These are phyloP conservation scores for Teratosphaeria nubilosa DNA, from an alignment of 2,329 filamentous ascomycete species.

Conservation along the genomic window DNA sequence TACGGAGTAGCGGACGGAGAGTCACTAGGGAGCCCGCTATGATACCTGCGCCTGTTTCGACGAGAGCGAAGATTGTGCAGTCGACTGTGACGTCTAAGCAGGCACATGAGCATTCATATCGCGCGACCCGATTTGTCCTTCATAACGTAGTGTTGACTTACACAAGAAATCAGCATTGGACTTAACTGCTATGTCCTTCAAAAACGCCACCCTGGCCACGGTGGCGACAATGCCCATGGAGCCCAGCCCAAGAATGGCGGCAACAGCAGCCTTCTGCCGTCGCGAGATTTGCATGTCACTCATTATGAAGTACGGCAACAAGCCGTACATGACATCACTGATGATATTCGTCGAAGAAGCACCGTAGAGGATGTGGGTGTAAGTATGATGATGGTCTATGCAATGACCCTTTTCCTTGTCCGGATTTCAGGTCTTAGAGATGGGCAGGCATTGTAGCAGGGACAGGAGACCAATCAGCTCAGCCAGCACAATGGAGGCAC, in stretches of 20 bases:
- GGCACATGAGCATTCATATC: not conserved
- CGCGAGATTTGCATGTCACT: not conserved
- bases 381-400: not conserved
- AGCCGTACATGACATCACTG: not conserved
- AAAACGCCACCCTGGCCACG: not conserved
- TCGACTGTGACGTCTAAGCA: not conserved
- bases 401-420: not conserved
- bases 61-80: not conserved
- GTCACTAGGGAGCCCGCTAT: not conserved
- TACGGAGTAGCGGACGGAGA: not conserved
- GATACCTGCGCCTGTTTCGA: not conserved
- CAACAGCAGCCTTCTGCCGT: not conserved
- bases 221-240: not conserved
- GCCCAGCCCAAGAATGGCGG: not conserved
- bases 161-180: not conserved
- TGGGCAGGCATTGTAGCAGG: not conserved
- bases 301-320: not conserved
- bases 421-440: not conserved
- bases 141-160: not conserved
- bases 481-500: not conserved
- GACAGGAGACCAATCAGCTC: not conserved
- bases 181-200: not conserved
- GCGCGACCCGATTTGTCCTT: not conserved
- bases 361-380: not conserved
- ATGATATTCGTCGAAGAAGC: not conserved